Base-by-base conservation (phyloP, 2,329 filamentous ascomycete genomes). In the Microdochium nivale region DNA sequence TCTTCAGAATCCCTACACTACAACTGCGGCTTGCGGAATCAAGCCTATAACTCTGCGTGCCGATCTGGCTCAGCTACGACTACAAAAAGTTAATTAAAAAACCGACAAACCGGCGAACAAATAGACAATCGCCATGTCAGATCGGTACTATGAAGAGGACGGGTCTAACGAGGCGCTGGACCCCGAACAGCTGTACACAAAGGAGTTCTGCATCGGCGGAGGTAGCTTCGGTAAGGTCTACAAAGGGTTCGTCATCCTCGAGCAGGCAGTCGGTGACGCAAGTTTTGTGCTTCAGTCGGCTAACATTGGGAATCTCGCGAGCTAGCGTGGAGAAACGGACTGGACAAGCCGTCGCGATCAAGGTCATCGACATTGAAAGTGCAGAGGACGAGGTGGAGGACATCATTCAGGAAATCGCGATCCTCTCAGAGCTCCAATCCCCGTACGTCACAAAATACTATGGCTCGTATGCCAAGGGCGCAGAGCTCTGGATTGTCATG, bases 381-480 rank as follows among this genome's bases (percentile, higher is more conserved):
- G 94, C 94, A 63, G 94, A 99, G 71, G 94, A 99, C 69, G 94
- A 99, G 72, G 92, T 99, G 60, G 94, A 97, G 74, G 94, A 99
- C 71, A 99, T 99, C 62, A 96, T 97, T 67, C 90, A 96, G 68
- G 94, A 99, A 72, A 97, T 99, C 60, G 90, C 92, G 59, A 97
- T 99, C 62, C 79, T 99, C 51, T 96, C 94, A 30, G 92, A 95
- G 70, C 82, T 99, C 58, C 89, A 95, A 71, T 97, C 92, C 19
- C 90, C 90, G 19, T 96, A 95, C 65, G 92, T 97, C 56, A 99
- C 94, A 37, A 94, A 95, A 69, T 99, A 99, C 75, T 90, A 96
- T 72, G 94, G 94, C 59, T 96, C 92, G 52, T 97, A 94, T 65
- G 83, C 96, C 60, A 96, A 96, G 65, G 94, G 92, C 24, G 94